Percentiles rank a stretch among this genome's conserved stretches.
Evolutionary conservation across 345 rosid species (phyloP).

Genomic region (Heritiera littoralis): DNA sequence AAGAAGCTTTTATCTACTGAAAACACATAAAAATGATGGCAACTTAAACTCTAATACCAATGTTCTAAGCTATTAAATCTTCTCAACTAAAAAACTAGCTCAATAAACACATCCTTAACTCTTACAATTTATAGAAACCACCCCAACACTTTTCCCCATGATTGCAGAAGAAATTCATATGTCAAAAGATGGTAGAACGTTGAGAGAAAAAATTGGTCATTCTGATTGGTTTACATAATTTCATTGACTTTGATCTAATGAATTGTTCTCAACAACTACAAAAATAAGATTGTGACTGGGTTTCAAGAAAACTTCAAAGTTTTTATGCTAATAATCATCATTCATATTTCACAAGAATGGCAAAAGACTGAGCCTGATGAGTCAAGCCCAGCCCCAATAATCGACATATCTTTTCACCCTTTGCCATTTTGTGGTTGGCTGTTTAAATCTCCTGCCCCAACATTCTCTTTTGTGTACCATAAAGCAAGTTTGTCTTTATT

Average conservation of each 20-base stretch:
- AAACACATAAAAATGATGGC: no score
- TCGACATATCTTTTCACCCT: not conserved
- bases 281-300: not conserved
- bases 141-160: not conserved
- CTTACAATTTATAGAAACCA: no score
- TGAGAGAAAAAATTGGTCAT: not conserved
- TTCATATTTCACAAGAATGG: not conserved
- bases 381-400: not conserved
- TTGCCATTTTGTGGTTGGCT: slow-evolving; percentile 12
- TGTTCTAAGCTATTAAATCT: no score
- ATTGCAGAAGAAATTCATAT: not conserved
- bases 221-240: no score
- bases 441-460: not conserved
- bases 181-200: not conserved
- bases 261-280: no score
- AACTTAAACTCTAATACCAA: no score
- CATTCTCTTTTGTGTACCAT: slow-evolving; percentile 14
- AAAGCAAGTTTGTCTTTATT: slow-evolving; percentile 19
- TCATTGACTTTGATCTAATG: no score
- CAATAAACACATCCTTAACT: no score
- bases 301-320: not conserved
- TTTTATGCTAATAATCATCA: not conserved
- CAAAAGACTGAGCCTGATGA: not conserved
- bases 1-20: no score
- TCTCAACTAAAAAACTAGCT: no score